These are phyloP conservation scores for Podospora pseudoanserina DNA, from an alignment of 495 filamentous ascomycete genomes.

Conservation along the genomic window DNA sequence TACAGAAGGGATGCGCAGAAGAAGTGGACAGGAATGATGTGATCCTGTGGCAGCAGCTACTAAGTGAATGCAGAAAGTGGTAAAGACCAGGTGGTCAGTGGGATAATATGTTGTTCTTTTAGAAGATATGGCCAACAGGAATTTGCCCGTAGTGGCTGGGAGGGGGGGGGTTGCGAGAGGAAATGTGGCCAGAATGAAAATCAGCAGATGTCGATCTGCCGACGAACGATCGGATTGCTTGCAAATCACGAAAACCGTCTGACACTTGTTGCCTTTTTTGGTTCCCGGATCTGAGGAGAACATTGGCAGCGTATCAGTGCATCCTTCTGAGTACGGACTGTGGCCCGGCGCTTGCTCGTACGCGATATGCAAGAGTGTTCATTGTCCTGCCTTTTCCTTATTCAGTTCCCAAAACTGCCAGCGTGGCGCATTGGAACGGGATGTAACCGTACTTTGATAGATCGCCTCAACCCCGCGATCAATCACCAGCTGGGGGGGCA, in stretches of 20 bases:
- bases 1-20: neutral
- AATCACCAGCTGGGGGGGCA: neutral
- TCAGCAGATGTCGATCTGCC: constrained; percentile 32
- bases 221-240: constrained; percentile 27
- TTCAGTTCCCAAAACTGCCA: constrained; percentile 5
- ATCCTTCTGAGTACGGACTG: neutral
- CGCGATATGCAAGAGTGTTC: neutral
- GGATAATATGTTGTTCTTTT: neutral
- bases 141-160: neutral
- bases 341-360: neutral
- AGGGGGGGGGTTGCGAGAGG: constrained; percentile 9
- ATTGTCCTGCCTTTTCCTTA: constrained; percentile 5
- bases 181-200: constrained; percentile 33
- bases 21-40: neutral
- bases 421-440: neutral
- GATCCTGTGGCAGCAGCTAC: neutral
- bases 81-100: neutral
- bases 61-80: neutral
- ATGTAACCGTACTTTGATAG: constrained; percentile 5
- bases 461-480: constrained; percentile 2
- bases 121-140: neutral
- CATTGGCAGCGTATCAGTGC: constrained; percentile 1
- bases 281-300: neutral
- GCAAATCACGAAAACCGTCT: constrained; percentile 16
- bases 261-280: constrained; percentile 6